A percentile compares a stretch with the other conserved stretches of the same genome.
Evolutionary conservation across 306 rosid species (phyloP).

Genomic region (Mimosa pudica): DNA sequence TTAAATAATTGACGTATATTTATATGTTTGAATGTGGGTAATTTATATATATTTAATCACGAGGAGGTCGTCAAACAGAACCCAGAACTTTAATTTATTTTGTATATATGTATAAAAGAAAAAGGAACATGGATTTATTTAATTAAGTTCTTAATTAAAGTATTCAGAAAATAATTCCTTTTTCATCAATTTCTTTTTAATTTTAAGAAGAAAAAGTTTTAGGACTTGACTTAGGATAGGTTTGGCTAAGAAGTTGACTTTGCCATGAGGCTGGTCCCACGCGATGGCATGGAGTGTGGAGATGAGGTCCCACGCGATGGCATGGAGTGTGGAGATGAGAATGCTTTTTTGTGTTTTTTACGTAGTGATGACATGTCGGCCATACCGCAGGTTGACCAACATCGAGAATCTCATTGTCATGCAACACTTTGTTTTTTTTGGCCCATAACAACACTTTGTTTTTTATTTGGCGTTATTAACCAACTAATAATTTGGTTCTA

Average conservation of each 20-base stretch:
- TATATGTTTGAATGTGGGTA: neutral
- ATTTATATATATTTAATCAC: neutral
- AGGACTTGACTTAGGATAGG: neutral
- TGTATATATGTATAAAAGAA: neutral
- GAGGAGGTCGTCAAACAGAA: neutral
- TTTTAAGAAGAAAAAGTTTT: neutral
- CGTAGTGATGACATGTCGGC: neutral
- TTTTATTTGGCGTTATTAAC: too few species aligned
- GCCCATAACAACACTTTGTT: too few species aligned
- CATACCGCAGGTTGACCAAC: neutral
- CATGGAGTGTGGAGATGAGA: constrained; percentile 1
- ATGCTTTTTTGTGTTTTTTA: neutral
- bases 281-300: constrained; percentile 11
- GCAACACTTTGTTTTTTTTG: too few species aligned
- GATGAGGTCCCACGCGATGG: constrained; percentile 30
- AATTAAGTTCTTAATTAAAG: neutral
- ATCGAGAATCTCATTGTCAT: neutral
- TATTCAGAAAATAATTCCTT: neutral
- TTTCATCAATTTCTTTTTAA: neutral
- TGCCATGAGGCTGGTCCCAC: constrained; percentile 14
- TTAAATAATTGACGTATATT: neutral
- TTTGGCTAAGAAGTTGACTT: constrained; percentile 43
- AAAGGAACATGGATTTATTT: too few species aligned
- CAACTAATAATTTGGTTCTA: too few species aligned
- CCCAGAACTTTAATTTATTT: neutral